phyloP scores from a whole-genome alignment of 306 rosid genomes.

The Castanea sativa region DNA sequence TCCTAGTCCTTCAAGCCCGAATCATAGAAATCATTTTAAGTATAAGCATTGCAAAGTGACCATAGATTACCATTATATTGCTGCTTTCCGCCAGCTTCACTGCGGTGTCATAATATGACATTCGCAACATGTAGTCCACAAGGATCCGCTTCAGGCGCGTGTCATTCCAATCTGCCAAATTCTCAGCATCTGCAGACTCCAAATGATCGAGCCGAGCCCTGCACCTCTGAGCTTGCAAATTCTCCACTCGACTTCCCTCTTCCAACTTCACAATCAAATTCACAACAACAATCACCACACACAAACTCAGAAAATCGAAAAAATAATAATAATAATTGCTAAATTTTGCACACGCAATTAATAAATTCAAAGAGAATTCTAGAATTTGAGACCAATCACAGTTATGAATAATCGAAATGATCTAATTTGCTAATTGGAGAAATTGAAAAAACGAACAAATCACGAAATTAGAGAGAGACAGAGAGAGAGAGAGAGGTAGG shows the following conservation, averaged over 20 bases:
- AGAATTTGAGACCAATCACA: no score
- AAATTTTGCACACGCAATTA: not conserved
- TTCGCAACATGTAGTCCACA: constrained; percentile 95
- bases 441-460: not conserved
- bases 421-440: not conserved
- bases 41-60: not conserved
- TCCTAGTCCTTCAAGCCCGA: not conserved
- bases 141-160: constrained; percentile 85
- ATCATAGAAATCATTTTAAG: not conserved
- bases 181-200: constrained; percentile 76
- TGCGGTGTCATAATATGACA: constrained; percentile 89
- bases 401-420: no score
- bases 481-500: not conserved
- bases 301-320: not conserved
- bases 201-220: constrained; percentile 75
- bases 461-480: not conserved
- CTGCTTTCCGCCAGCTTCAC: constrained; percentile 66
- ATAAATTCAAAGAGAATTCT: no score
- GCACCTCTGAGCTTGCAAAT: constrained; percentile 87
- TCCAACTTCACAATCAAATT: constrained; percentile 57
- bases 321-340: not conserved
- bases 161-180: constrained; percentile 68
- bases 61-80: constrained; percentile 63
- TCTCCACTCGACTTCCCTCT: constrained; percentile 73
- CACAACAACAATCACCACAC: constrained; percentile 7